These are phyloP conservation scores for Mycena leptocephala DNA, from an alignment of 768 basidiomycete species.

Conservation along the genomic window DNA sequence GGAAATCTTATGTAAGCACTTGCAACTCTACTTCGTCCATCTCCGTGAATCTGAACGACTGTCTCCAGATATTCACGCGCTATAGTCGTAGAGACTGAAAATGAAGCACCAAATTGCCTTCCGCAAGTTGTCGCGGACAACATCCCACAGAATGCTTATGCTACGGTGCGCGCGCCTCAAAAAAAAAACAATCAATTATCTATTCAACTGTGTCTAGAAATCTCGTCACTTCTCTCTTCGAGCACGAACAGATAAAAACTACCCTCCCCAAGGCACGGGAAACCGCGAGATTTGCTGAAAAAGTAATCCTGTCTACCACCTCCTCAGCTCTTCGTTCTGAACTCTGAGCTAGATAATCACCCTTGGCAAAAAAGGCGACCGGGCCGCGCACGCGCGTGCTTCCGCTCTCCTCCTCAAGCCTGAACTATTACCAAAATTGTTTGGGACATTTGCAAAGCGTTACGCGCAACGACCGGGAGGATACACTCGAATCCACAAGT, in stretches of 20 bases:
- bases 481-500: slow-evolving; percentile 95
- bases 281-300: slow-evolving; percentile 92
- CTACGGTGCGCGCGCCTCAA: slow-evolving; percentile 73
- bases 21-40: too few species aligned
- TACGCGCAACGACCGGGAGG: slow-evolving; percentile 91
- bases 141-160: slow-evolving; percentile 95
- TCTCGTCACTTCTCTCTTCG: slow-evolving; percentile 92
- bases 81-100: too few species aligned
- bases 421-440: slow-evolving; percentile 85
- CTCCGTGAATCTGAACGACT: too few species aligned
- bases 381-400: slow-evolving; percentile 79
- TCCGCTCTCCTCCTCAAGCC: slow-evolving; percentile 86
- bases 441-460: slow-evolving; percentile 83
- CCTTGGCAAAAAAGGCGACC: slow-evolving; percentile 88
- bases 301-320: slow-evolving; percentile 62
- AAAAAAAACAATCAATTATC: slow-evolving; percentile 8
- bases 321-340: background rate
- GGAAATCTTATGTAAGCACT: background rate
- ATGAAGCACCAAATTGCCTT: slow-evolving; percentile 98
- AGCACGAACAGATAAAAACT: slow-evolving; percentile 97
- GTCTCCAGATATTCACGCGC: slow-evolving; percentile 15
- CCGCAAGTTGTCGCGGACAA: slow-evolving; percentile 92
- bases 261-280: slow-evolving; percentile 97
- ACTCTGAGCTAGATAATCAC: slow-evolving; percentile 81
- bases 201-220: slow-evolving; percentile 69